Evolutionary conservation across 1,284 basidiomycete genomes (phyloP), one percentile per base, ranked within the genome.

Genomic region (Heliocybe sulcata): DNA sequence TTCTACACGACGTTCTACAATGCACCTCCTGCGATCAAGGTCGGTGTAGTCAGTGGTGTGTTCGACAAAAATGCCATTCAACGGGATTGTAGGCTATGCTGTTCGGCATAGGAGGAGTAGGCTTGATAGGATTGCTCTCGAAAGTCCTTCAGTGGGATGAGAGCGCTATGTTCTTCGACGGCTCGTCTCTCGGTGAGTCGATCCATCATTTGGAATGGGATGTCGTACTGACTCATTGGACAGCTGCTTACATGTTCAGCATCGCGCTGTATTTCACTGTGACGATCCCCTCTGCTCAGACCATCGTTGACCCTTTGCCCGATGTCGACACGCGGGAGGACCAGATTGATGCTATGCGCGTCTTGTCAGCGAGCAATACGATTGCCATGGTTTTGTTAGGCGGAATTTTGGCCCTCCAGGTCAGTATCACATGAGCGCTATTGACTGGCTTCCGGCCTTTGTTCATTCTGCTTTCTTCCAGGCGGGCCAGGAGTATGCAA

Each of bases 1-100:
- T 94, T 94, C 72, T 96, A 96, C 67, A 81, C 82, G 54, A 92
- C 90, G 47, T 95, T 94, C 76, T 94, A 82, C 72, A 92, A 92
- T 70, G 84, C 93, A 1, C 93, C 93, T 1, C 85, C 85, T 29
- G 92, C 90, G 51, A 92, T 94, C 71, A 92, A 92, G 81, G 91
- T 89, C 57, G 53, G 77, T 67, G 19, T 25, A 16, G 48, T 31
- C 35, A 19, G 14, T 31, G 27, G 22, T 48, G 16, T 35, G 22
- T 33, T 45, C 38, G 14, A 35, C 22, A 22, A 16, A 12, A 31
- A 4, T 4, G 12, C 6, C 29, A 12, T 20, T 16, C 20, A 33
- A 22, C 35, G 22, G 10, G 19, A 22, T 16, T 48, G 31, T 27
- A 93, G 92, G 89, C 89, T 0, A 74, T 94, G 52, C 75, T 95